Conservation (phyloP, 148 eudicot genomes). For the Fagopyrum esculentum region DNA sequence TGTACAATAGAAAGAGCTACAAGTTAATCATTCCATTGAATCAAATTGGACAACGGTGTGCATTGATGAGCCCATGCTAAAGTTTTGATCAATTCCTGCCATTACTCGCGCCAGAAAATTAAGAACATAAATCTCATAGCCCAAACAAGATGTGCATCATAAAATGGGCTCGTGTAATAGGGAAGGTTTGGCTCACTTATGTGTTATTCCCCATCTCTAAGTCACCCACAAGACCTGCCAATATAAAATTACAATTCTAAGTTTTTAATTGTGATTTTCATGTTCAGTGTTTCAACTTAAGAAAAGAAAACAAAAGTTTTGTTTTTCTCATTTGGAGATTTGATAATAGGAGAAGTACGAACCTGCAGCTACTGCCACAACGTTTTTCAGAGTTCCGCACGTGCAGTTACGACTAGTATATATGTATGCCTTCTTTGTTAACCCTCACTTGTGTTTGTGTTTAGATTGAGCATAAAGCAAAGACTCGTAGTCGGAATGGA, state of each 20-base stretch:
- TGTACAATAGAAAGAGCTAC: neutral
- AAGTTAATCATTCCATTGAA: neutral
- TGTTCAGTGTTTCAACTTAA: neutral
- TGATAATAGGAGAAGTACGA: slow-evolving; percentile 4
- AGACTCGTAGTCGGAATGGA: too few relatives aligned
- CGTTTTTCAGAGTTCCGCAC: slow-evolving; percentile 94
- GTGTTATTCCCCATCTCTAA: slow-evolving; percentile 93
- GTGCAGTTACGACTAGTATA: too few relatives aligned
- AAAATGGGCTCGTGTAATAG: neutral
- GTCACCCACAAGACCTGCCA: slow-evolving; percentile 88
- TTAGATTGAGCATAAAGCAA: too few relatives aligned
- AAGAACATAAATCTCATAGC: too few relatives aligned
- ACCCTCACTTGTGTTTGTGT: too few relatives aligned
- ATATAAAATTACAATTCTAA: neutral
- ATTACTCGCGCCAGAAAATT: too few relatives aligned
- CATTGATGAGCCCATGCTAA: too few relatives aligned
- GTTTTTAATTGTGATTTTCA: neutral
- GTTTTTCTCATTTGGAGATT: neutral
- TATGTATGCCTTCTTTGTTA: too few relatives aligned
- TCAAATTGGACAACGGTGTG: too few relatives aligned
- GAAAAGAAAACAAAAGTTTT: neutral
- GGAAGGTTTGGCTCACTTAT: slow-evolving; percentile 38
- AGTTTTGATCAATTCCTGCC: too few relatives aligned
- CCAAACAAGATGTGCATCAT: neutral
- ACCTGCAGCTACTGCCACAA: slow-evolving; percentile 98